A percentile compares a stretch with the other conserved stretches of the same genome.
phyloP scores from a whole-genome alignment of 179 eudicot genomes.

The Pouteria campechiana region DNA sequence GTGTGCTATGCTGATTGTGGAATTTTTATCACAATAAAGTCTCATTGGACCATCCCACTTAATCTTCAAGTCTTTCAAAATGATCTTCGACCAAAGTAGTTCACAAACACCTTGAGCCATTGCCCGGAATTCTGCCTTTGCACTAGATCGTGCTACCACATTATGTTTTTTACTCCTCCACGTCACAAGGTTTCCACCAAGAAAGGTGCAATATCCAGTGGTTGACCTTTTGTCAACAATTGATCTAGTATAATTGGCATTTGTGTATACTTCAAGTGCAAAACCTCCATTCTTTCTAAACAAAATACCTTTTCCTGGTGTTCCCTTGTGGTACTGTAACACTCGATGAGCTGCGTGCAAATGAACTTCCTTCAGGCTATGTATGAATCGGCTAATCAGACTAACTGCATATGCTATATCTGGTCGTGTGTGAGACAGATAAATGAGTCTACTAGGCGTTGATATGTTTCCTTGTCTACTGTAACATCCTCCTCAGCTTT shows the following conservation, averaged over 20 bases:
- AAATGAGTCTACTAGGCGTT: neutral
- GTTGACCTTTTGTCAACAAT: neutral
- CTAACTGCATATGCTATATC: neutral
- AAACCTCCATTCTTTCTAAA: neutral
- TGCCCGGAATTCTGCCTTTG: slow-evolving; percentile 2
- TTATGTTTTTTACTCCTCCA: slow-evolving; percentile 6
- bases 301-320: neutral
- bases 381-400: slow-evolving; percentile 3
- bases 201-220: neutral
- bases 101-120: slow-evolving; percentile 2
- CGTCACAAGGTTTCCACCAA: neutral
- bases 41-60: neutral
- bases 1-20: slow-evolving; percentile 1
- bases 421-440: slow-evolving; percentile 3
- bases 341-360: neutral
- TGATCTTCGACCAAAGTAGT: neutral
- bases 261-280: neutral
- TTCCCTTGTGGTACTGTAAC: neutral
- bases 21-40: slow-evolving; percentile 1
- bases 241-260: neutral
- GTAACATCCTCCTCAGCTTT: too few relatives aligned
- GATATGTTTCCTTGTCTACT: neutral
- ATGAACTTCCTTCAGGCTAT: neutral
- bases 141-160: slow-evolving; percentile 4
- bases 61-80: neutral